Evolutionary conservation across 139 green algal genomes (phyloP).

Genomic region (Chlamydomonas schloesseri): DNA sequence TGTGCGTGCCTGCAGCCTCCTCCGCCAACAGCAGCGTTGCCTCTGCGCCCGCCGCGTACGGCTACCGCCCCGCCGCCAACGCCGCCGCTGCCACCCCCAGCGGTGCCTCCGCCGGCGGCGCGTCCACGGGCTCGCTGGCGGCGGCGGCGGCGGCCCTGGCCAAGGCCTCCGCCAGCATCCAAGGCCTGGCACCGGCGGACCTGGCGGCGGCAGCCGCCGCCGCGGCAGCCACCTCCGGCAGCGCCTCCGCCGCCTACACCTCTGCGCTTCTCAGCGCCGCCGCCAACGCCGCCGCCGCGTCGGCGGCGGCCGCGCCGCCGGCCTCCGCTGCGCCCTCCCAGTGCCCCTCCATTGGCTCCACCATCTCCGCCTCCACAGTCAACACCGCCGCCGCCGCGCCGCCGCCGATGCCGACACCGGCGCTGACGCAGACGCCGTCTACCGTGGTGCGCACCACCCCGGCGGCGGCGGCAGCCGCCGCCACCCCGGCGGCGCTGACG

Average conservation of each 20-base stretch:
- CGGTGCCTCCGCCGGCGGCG: too few species aligned
- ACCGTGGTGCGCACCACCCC: neutral
- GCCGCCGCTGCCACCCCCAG: neutral
- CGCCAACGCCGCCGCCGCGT: neutral
- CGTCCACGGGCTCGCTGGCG: neutral
- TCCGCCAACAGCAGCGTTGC: conserved; percentile 17
- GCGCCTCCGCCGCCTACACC: neutral
- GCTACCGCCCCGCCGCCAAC: neutral
- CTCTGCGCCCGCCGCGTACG: neutral
- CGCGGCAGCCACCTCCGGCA: neutral
- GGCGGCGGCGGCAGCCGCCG: neutral
- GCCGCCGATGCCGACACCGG: neutral
- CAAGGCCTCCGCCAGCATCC: neutral
- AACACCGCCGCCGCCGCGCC: neutral
- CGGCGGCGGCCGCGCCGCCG: neutral
- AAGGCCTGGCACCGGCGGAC: neutral
- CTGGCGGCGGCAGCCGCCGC: neutral
- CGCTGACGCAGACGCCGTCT: neutral
- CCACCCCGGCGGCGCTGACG: neutral
- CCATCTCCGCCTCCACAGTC: neutral
- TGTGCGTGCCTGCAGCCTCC: neutral
- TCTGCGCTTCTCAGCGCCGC: conserved; percentile 7
- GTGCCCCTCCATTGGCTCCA: neutral
- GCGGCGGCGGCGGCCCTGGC: too few species aligned
- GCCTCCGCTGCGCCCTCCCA: neutral